Conservation (phyloP, 305 asterid species). For the Fraxinus latifolia region DNA sequence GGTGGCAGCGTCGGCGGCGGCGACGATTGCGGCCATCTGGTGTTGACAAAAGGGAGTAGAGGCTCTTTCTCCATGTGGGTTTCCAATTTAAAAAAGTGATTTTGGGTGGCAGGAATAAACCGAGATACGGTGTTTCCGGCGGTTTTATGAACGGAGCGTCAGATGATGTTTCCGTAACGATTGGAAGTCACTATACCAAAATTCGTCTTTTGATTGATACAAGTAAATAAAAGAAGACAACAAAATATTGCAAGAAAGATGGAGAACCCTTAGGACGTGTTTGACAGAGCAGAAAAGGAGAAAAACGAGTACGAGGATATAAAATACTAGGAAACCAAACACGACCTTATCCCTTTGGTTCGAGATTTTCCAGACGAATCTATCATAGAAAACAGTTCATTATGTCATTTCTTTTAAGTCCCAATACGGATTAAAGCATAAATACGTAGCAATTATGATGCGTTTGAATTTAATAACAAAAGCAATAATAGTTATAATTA, state of each 20-base stretch:
- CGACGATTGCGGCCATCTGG: conserved; percentile 33
- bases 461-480: no score
- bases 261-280: not conserved
- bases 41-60: conserved; percentile 43
- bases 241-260: not conserved
- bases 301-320: not conserved
- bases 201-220: not conserved
- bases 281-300: not conserved
- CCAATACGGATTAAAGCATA: no score
- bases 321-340: not conserved
- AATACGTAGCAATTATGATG: no score
- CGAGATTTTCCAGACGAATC: not conserved
- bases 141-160: not conserved
- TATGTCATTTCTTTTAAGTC: not conserved
- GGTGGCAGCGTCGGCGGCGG: conserved; percentile 10
- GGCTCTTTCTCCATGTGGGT: conserved; percentile 54
- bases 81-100: not conserved
- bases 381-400: not conserved
- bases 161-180: not conserved
- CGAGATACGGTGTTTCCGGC: not conserved
- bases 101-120: not conserved
- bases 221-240: not conserved
- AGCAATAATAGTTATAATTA: no score
- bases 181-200: not conserved
- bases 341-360: not conserved